Conservation (phyloP, 768 basidiomycete species). For the Kwoniella botswanensis region DNA sequence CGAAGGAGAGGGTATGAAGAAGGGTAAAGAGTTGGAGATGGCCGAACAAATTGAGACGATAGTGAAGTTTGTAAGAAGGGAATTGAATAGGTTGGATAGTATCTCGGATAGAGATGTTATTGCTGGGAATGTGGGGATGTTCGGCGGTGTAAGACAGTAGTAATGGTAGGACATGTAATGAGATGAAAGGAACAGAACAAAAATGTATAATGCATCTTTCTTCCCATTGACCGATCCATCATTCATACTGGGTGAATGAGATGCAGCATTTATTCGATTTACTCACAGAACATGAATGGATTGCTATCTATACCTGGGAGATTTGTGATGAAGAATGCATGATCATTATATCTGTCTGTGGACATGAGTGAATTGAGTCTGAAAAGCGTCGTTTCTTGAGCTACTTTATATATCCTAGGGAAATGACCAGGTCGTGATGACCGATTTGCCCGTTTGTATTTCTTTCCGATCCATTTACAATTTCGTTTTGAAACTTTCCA, state of each 20-base stretch:
- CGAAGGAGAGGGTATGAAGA: slow-evolving; percentile 25
- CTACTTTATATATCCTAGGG: too few relatives aligned
- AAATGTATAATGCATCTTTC: slow-evolving; percentile 6
- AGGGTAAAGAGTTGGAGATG: slow-evolving; percentile 64
- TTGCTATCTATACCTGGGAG: too few relatives aligned
- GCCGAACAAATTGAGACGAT: slow-evolving; percentile 75
- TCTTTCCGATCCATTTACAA: background rate
- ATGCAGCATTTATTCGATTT: too few relatives aligned
- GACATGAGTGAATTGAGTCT: background rate
- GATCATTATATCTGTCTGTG: background rate
- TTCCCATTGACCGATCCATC: too few relatives aligned
- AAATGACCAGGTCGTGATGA: background rate
- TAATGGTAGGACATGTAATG: background rate
- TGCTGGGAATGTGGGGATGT: slow-evolving; percentile 55
- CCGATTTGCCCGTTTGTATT: background rate
- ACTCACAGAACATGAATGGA: too few relatives aligned
- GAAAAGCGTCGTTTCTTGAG: too few relatives aligned
- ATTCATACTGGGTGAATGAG: too few relatives aligned
- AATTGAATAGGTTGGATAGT: slow-evolving; percentile 71
- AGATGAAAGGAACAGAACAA: background rate
- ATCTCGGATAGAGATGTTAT: slow-evolving; percentile 62
- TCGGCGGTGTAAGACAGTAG: slow-evolving; percentile 28
- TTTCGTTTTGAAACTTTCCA: slow-evolving; percentile 17
- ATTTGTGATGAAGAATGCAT: background rate
- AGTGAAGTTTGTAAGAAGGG: slow-evolving; percentile 72